Base-by-base conservation (phyloP, 257 asterid genomes). In the Plantago major region DNA sequence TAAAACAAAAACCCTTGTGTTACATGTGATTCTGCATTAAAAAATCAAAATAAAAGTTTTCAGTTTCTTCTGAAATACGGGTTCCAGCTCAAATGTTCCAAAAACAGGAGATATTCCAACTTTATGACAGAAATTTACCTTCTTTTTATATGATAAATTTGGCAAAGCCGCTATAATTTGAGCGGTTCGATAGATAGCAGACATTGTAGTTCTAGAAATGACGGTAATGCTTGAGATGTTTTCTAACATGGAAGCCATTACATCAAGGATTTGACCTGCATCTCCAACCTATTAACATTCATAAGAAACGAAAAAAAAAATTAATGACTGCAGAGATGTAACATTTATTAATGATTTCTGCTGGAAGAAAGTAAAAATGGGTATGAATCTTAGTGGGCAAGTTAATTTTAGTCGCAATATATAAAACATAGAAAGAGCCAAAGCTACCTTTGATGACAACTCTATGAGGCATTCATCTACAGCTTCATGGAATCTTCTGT, bases 401-500 rank as follows among this genome's bases (percentile, higher is more conserved):
- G 40, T 4, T 33, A 1, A 33, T 4, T 33, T 5, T 33, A 33
- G 40, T 4, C 40, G 6, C 40, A 33, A 3, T 1, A 33, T 7
- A 33, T 5, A 33, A 33, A 33, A 33, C 26, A 22, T 22, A 7
- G 40, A 33, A 7, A 2, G 43, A 46, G 17, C 47, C 18, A 15
- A 33, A 17, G 58, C 46, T 65, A 88, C 98, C 95, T 92, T 92
- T 58, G 79, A 73, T 19, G 95, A 73, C 74, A 93, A 68, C 79
- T 82, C 93, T 8, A 74, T 81, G 38, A 93, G 96, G 73, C 96
- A 93, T 76, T 85, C 87, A 62, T 93, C 97, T 43, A 93, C 95
- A 7, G 79, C 88, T 79, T 85, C 73, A 62, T 74, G 93, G 72
- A 93, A 89, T 50, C 69, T 79, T 69, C 72, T 73, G 58, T 93